Evolutionary conservation across 2,329 filamentous ascomycete genomes (phyloP).

Genomic region (Microsporum ferrugineum): DNA sequence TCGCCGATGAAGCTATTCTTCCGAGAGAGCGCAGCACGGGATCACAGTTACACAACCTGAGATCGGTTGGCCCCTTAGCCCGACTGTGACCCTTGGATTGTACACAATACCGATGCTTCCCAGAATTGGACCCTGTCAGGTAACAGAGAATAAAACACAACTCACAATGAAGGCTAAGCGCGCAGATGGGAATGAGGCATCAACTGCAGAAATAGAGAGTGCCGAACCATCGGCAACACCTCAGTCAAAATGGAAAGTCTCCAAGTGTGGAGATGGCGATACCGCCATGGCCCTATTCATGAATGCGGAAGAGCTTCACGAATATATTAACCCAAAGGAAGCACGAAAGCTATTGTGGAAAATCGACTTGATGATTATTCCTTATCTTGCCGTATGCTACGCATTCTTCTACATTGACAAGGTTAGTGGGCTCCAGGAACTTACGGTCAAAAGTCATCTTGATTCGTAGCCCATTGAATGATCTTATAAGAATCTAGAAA

Average conservation of each 20-base stretch:
- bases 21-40: background rate
- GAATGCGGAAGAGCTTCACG: conserved; percentile 38
- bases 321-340: conserved; percentile 37
- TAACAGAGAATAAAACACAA: background rate
- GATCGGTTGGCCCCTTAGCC: background rate
- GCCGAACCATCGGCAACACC: background rate
- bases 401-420: conserved; percentile 43
- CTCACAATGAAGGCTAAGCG: background rate
- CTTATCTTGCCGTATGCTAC: conserved; percentile 44
- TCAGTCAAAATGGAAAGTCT: conserved; percentile 5
- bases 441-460: background rate
- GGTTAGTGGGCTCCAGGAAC: conserved; percentile 14
- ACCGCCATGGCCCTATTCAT: conserved; percentile 42
- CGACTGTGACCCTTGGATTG: background rate
- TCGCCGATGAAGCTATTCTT: background rate
- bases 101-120: background rate
- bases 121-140: too few species aligned
- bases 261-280: conserved; percentile 31
- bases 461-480: background rate
- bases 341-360: conserved; percentile 41
- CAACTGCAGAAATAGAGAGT: background rate
- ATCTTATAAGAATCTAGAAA: background rate
- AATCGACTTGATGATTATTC: conserved; percentile 50
- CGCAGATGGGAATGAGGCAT: background rate
- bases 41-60: background rate